Conservation (phyloP, 345 rosid species). For the Gossypium arboreum region DNA sequence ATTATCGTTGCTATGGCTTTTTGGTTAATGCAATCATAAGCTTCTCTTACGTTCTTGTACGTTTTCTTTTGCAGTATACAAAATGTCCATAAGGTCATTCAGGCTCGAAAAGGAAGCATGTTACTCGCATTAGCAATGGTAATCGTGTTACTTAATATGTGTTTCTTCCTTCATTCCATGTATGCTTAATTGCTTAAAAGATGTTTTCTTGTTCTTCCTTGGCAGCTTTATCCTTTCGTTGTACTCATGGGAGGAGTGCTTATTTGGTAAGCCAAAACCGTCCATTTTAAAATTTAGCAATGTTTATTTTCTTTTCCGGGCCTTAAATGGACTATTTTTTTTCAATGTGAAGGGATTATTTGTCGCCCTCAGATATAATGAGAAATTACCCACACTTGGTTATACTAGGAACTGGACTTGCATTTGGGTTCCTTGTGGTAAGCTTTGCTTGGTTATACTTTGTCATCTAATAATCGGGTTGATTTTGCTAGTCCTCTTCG, state of each 20-base stretch:
- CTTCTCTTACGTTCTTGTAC: background rate
- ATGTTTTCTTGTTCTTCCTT: conserved; percentile 22
- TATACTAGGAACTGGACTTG: conserved; percentile 92
- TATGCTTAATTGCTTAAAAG: conserved; percentile 10
- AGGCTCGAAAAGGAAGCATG: conserved; percentile 86
- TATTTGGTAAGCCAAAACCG: conserved; percentile 49
- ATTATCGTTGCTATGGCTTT: background rate
- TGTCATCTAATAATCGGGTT: background rate
- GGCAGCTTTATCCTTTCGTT: conserved; percentile 77
- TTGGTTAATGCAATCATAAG: conserved; percentile 12
- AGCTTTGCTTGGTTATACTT: conserved; percentile 11
- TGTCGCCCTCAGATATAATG: conserved; percentile 77
- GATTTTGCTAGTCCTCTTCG: background rate
- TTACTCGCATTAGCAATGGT: conserved; percentile 91
- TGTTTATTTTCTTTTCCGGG: background rate
- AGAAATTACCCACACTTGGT: conserved; percentile 83
- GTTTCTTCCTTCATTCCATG: background rate
- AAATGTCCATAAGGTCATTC: conserved; percentile 77
- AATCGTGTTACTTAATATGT: conserved; percentile 16
- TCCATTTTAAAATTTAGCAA: background rate
- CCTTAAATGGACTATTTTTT: conserved; percentile 11
- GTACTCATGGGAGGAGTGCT: conserved; percentile 79
- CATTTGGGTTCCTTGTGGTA: conserved; percentile 99
- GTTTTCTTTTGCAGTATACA: conserved; percentile 44
- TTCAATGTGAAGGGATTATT: conserved; percentile 54